These are phyloP conservation scores for Physcia stellaris DNA, from an alignment of 495 filamentous ascomycete species.

Conservation along the genomic window DNA sequence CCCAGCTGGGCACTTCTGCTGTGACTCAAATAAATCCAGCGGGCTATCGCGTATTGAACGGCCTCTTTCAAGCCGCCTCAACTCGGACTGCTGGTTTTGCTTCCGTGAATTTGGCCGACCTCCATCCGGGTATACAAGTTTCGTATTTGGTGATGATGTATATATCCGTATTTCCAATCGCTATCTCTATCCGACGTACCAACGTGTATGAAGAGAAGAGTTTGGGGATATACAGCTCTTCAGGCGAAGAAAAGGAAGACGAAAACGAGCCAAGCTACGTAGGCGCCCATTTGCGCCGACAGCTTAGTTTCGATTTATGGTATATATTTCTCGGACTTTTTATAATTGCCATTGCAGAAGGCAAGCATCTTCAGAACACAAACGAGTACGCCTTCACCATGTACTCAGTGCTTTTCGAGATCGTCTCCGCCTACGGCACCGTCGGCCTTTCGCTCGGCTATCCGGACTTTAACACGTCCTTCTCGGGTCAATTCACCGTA, in stretches of 20 bases:
- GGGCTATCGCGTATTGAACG: slow-evolving; percentile 64
- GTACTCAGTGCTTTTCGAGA: slow-evolving; percentile 78
- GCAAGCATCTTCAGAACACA: slow-evolving; percentile 39
- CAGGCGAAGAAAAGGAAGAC: slow-evolving; percentile 36
- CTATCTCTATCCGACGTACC: slow-evolving; percentile 81
- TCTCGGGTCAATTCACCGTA: slow-evolving; percentile 63
- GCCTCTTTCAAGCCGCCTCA: slow-evolving; percentile 73
- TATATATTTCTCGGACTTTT: slow-evolving; percentile 84
- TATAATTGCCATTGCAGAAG: slow-evolving; percentile 75
- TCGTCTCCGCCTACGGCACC: slow-evolving; percentile 87
- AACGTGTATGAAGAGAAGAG: slow-evolving; percentile 96
- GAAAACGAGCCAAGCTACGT: slow-evolving; percentile 62
- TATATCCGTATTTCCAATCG: slow-evolving; percentile 91
- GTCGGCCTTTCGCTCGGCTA: slow-evolving; percentile 86
- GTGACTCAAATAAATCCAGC: slow-evolving; percentile 48
- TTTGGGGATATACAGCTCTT: slow-evolving; percentile 57
- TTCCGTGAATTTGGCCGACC: slow-evolving; percentile 55
- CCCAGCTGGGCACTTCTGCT: slow-evolving; percentile 49
- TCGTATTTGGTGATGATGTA: slow-evolving; percentile 99
- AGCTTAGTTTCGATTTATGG: slow-evolving; percentile 91
- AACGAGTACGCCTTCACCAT: slow-evolving; percentile 55
- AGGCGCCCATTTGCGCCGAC: slow-evolving; percentile 71
- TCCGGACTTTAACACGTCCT: slow-evolving; percentile 55
- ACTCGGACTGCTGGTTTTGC: slow-evolving; percentile 83
- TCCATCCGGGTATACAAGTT: slow-evolving; percentile 87